Conservation (phyloP, 2,329 filamentous ascomycete genomes). For the Sporothrix euskadiensis region DNA sequence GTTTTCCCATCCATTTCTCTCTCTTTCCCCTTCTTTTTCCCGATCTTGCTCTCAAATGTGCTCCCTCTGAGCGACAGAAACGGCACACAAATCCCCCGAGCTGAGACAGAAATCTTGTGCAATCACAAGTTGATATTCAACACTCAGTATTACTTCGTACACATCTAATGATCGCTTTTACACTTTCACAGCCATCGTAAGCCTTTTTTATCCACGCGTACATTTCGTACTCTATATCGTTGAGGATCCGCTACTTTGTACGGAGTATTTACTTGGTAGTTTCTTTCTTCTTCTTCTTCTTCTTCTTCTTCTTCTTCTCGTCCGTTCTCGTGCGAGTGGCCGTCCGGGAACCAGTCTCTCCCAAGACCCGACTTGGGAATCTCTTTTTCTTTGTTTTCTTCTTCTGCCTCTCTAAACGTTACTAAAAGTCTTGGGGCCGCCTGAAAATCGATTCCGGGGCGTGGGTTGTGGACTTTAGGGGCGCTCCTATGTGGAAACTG, state of each 20-base stretch:
- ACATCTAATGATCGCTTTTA: neutral
- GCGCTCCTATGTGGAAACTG: neutral
- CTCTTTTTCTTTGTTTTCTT: too few relatives aligned
- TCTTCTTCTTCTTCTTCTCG: neutral
- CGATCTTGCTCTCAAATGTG: neutral
- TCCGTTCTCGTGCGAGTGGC: slow-evolving; percentile 12
- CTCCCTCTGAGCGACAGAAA: neutral
- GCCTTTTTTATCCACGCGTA: neutral
- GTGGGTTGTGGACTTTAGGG: neutral
- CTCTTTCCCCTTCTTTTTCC: neutral
- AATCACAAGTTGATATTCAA: neutral
- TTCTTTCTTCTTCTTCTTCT: neutral
- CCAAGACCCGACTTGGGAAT: neutral
- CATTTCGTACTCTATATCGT: neutral
- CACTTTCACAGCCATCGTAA: neutral
- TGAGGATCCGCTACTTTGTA: neutral
- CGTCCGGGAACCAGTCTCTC: neutral
- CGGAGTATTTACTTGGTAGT: too few relatives aligned
- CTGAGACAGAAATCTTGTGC: neutral
- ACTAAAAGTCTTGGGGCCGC: neutral
- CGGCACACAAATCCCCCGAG: neutral
- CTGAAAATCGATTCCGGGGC: neutral
- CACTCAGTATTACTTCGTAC: neutral
- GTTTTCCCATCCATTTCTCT: neutral
- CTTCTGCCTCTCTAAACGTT: too few relatives aligned